Evolutionary conservation across 805 yeast genomes (phyloP).

Genomic region (Kurtzmaniella cleridarum): DNA sequence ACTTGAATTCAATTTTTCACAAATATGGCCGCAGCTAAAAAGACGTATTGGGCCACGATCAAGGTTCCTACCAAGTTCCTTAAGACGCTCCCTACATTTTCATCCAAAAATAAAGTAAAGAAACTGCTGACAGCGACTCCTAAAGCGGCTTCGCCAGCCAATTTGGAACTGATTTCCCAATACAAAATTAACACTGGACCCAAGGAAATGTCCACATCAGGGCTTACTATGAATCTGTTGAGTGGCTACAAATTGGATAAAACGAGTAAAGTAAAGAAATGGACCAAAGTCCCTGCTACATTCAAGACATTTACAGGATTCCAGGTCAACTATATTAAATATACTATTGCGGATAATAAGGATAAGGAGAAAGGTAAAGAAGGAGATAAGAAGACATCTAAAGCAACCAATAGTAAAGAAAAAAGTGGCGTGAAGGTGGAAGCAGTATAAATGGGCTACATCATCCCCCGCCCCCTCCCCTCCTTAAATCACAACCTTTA

Average conservation of each 20-base stretch:
- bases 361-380: too few relatives aligned
- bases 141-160: conserved; percentile 8
- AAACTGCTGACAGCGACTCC: conserved; percentile 6
- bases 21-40: conserved; percentile 28
- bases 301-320: conserved; percentile 42
- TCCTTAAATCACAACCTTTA: too few relatives aligned
- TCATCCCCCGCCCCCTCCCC: too few relatives aligned
- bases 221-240: conserved; percentile 32
- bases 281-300: conserved; percentile 28
- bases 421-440: too few relatives aligned
- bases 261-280: conserved; percentile 30
- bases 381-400: too few relatives aligned
- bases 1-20: not conserved
- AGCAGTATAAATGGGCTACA: too few relatives aligned
- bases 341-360: too few relatives aligned
- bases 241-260: conserved; percentile 25
- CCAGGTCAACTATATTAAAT: conserved; percentile 23
- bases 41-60: conserved; percentile 29
- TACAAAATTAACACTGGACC: conserved; percentile 33
- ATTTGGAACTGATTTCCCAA: not conserved
- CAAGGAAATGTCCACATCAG: conserved; percentile 37
- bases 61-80: conserved; percentile 25
- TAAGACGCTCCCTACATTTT: conserved; percentile 29
- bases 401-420: too few relatives aligned
- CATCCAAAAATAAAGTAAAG: conserved; percentile 21